Base-by-base conservation (phyloP, 78 protist genomes). In the Isochrysis galbana region DNA sequence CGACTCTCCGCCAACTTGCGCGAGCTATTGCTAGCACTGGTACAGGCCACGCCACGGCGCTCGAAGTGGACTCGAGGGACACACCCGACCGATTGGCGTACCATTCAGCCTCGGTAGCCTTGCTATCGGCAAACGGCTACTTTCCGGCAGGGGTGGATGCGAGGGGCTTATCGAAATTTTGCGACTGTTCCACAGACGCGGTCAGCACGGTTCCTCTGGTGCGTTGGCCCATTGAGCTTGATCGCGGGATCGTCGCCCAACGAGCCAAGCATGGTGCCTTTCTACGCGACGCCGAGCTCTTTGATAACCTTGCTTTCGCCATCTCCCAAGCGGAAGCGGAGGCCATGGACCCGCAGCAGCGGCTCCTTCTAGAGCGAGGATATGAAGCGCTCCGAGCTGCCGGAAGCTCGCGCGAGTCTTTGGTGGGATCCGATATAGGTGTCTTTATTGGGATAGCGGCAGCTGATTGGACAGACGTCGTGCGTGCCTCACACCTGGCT, bases 261-360 rank as follows among this genome's bases (percentile, higher is more conserved):
- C 82, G 82, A 2, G 41, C 17, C 44, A 23, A 46, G 48, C 47
- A 78, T n/a, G 86, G 48, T n/a, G 86, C 34, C 48, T 41, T 78
- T 17, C 25, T 78, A 21, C 21, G 32, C 0, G 48, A 21, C 34
- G 86, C 86, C 26, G 74, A 67, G 44, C 42, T 1, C 45, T 88
- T 88, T 45, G 91, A 88, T 77, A 17, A 2, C 22, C 32, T 0
- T 19, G 25, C 0, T 22, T 88, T 54, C 29, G 77, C 48, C 67
- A 26, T 88, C 84, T 34, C 72, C 17, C 44, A 42, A 22, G 26
- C 55, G 11, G 91, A 88, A 77, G 91, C 91, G 47, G 61, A 4
- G 25, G 45, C 72, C 19, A 55, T 88, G 78, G 91, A 88, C 22
- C 91, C 91, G 4, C 42, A 54, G 78, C 91, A 88, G 36, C 91